phyloP scores from a whole-genome alignment of 2,329 filamentous ascomycete genomes.

The Aspergillus brasiliensis region DNA sequence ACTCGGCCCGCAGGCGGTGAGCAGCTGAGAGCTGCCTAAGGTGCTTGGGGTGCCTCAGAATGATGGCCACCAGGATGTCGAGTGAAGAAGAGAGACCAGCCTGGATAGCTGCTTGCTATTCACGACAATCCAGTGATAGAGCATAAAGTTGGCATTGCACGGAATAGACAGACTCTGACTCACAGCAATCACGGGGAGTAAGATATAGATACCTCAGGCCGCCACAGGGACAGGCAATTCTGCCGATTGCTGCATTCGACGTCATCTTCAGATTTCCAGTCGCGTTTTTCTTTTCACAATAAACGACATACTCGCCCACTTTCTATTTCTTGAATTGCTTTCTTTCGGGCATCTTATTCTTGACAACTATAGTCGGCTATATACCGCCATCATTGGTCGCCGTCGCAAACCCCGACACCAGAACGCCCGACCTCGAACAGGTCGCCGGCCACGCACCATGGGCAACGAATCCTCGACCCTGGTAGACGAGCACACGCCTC shows the following conservation, averaged over 20 bases:
- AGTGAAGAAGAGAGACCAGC: too few relatives aligned
- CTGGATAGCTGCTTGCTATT: too few relatives aligned
- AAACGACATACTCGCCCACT: background rate
- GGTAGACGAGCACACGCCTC: constrained; percentile 64
- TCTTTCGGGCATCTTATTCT: background rate
- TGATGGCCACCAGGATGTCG: too few relatives aligned
- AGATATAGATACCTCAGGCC: constrained; percentile 17
- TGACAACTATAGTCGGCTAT: background rate
- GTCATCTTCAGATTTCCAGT: constrained; percentile 12
- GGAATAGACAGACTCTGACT: too few relatives aligned
- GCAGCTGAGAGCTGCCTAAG: background rate
- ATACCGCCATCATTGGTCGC: constrained; percentile 23
- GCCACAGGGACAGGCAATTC: constrained; percentile 4
- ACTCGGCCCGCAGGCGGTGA: background rate
- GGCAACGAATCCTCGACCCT: constrained; percentile 77
- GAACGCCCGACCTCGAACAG: constrained; percentile 16
- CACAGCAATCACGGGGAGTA: background rate
- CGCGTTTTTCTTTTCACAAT: background rate
- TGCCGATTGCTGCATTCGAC: constrained; percentile 8
- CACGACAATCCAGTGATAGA: too few relatives aligned
- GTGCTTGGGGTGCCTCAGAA: too few relatives aligned
- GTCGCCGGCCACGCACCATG: constrained; percentile 57
- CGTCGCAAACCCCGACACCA: constrained; percentile 27
- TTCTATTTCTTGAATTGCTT: background rate
- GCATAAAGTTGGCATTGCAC: too few relatives aligned